Evolutionary conservation across 2,329 filamentous ascomycete species (phyloP), one percentile per base, ranked within the genome.

Genomic region (Colletotrichum lupini): DNA sequence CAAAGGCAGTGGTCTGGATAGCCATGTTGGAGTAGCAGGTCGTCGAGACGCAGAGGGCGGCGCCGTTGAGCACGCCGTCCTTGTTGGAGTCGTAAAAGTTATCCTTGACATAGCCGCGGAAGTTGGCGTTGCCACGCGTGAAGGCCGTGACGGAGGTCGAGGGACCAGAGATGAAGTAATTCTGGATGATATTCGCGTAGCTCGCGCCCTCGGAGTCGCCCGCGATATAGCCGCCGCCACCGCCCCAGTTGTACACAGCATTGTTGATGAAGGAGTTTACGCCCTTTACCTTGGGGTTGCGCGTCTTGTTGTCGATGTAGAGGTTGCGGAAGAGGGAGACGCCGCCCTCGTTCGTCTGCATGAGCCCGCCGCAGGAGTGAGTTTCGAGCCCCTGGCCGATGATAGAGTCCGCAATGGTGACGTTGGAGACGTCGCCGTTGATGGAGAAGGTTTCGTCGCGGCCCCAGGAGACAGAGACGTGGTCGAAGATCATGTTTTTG

Each of bases 271-370:
- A 89, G 75, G 90, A 87, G 28, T 89, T 89, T 3, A 87, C 83
- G 1, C 87, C 87, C 77, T 90, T 90, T 61, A 89, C 87, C 73
- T 89, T 89, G 1, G 88, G 87, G 72, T 90, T 89, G 1, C 88
- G 83, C 11, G 87, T 90, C 77, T 90, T 89, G 75, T 88, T 89
- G 74, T 89, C 87, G 67, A 89, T 86, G 77, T 89, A 90, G 37
- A 90, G 77, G 76, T 90, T 89, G 4, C 87, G 82, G 78, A 89
- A 88, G 16, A 73, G 56, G 4, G 67, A 70, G 42, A 88, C 79
- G 12, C 87, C 86, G 16, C 84, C 42, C 19, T 49, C 84, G 26
- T 86, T 81, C 1, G 86, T 87, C 77, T 88, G 84, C 77, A 88
- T 87, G 22, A 88, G 78, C 1, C 87, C 86, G 7, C 86, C 87